Percentiles rank a stretch among this genome's conserved stretches.
These are phyloP conservation scores for Mucor racemosus DNA, from an alignment of 371 early-diverging fungal species.

Conservation along the genomic window DNA sequence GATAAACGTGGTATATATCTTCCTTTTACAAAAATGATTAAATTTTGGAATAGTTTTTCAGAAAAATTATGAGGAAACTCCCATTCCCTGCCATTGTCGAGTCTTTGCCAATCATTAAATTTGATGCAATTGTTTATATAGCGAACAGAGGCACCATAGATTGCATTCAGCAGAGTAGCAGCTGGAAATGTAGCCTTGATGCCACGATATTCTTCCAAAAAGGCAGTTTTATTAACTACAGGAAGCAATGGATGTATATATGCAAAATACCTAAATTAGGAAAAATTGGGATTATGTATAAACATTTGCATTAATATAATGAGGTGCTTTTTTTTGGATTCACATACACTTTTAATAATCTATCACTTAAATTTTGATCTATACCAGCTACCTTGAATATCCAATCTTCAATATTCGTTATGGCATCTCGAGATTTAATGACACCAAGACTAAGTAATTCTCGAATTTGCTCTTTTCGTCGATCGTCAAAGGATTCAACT, in stretches of 20 bases:
- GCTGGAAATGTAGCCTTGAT: constrained; percentile 15
- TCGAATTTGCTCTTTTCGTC: constrained; percentile 9
- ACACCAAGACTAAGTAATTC: constrained; percentile 12
- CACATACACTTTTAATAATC: constrained; percentile 32
- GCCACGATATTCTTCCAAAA: constrained; percentile 33
- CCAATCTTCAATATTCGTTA: constrained; percentile 25
- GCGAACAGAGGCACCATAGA: constrained; percentile 28
- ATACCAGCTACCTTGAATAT: constrained; percentile 27
- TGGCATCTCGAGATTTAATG: constrained; percentile 7
- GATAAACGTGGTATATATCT: constrained; percentile 30
- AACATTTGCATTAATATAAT: not conserved
- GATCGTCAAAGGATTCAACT: constrained; percentile 19
- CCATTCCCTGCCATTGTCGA: constrained; percentile 10
- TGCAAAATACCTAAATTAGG: constrained; percentile 25
- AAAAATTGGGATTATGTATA: not conserved
- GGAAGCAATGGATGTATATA: constrained; percentile 30
- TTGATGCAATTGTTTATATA: constrained; percentile 19
- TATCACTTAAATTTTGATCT: constrained; percentile 29
- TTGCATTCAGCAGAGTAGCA: constrained; percentile 18
- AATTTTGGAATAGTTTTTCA: constrained; percentile 1
- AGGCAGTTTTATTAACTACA: constrained; percentile 27
- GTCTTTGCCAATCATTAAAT: constrained; percentile 13
- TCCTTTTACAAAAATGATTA: constrained; percentile 8
- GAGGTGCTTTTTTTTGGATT: not conserved
- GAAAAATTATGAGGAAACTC: constrained; percentile 14